Evolutionary conservation across 768 basidiomycete species (phyloP), one percentile per base, ranked within the genome.

Genomic region (Podaxis sp.): DNA sequence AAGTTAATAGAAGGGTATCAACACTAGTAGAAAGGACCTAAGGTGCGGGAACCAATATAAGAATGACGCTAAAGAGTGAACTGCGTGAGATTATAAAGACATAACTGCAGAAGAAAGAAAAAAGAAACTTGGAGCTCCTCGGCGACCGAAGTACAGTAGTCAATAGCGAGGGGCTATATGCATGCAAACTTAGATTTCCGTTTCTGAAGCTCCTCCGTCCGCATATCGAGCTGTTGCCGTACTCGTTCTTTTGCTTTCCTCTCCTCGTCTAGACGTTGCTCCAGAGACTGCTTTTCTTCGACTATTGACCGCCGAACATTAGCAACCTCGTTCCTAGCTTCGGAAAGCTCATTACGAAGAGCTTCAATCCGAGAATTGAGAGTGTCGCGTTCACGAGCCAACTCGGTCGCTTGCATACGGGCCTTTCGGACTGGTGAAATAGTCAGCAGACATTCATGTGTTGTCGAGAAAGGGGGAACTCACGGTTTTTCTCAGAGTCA

Each of bases 141-240:
- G 37, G 51, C 33, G 8, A 6, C 33, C 33, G 49, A 56, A 55
- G 33, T 62, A 55, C 54, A 55, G 33, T 38, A 9, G 60, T 17
- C 55, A 47, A 65, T 57, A 64, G 63, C 61, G 55, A 65, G 67
- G 57, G 62, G 71, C 83, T 80, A 94, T 74, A 94, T 82, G 76
- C 93, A 94, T 57, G 89, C 90, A 75, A 94, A 96, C 78, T 96
- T 96, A 65, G 92, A 94, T 79, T 94, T 95, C 64, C 91, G 89
- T 77, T 83, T 85, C 72, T 82, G 82, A 46, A 94, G 78, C 69
- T 95, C 94, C 60, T 93, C 91, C 88, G 94, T 89, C 66, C 94
- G 87, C 17, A 84, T 82, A 72, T 96, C 94, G 29, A 96, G 85
- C 74, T 94, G 93, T 64, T 89, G 88, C 55, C 93, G 87, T 55